Conservation (phyloP, 2,329 filamentous ascomycete species). For the Neoascochyta sp. region DNA sequence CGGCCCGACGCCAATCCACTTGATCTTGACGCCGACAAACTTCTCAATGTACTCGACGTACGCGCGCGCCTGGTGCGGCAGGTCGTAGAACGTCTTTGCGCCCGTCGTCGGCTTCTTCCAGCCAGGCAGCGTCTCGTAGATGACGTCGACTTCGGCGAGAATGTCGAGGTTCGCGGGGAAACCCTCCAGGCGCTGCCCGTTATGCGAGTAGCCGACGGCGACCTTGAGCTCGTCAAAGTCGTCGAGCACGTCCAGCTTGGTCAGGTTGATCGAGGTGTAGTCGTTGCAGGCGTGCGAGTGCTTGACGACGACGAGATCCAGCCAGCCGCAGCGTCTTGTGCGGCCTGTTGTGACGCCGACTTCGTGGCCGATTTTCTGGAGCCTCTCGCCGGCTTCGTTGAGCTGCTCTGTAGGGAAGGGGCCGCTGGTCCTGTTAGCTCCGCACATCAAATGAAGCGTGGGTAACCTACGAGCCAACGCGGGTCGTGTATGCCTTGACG, state of each 20-base stretch:
- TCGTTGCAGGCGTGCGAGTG: slow-evolving; percentile 64
- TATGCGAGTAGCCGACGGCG: slow-evolving; percentile 64
- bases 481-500: slow-evolving; percentile 65
- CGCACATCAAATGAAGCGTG: not conserved
- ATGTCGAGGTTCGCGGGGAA: slow-evolving; percentile 63
- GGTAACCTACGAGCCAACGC: slow-evolving; percentile 45
- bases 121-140: slow-evolving; percentile 65
- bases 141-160: slow-evolving; percentile 59
- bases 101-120: slow-evolving; percentile 65
- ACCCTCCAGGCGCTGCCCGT: slow-evolving; percentile 54
- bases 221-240: slow-evolving; percentile 71
- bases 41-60: slow-evolving; percentile 68
- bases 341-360: slow-evolving; percentile 57
- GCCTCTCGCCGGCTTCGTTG: slow-evolving; percentile 54
- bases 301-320: slow-evolving; percentile 66
- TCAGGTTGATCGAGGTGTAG: slow-evolving; percentile 63
- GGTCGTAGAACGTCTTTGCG: slow-evolving; percentile 57
- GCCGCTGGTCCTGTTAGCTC: slow-evolving; percentile 43
- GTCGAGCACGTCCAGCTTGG: slow-evolving; percentile 69
- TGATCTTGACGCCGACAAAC: slow-evolving; percentile 60
- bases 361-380: slow-evolving; percentile 56
- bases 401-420: slow-evolving; percentile 67
- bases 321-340: slow-evolving; percentile 60
- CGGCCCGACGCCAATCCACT: slow-evolving; percentile 65
- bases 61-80: slow-evolving; percentile 61